Evolutionary conservation across 495 filamentous ascomycete species (phyloP), one percentile per base, ranked within the genome.

Genomic region (Letharia columbiana): DNA sequence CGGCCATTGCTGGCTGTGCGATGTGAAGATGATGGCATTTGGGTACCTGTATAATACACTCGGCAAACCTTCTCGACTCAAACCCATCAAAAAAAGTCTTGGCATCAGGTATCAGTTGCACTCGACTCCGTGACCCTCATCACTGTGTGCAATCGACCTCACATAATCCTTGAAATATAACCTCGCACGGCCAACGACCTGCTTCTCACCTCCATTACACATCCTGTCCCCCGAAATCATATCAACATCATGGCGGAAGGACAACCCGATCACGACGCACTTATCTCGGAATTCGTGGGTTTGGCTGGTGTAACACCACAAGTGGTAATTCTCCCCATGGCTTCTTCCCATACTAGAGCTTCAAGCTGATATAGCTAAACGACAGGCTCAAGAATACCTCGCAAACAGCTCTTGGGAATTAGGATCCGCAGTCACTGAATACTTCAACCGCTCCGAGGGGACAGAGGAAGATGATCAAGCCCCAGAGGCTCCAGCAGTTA

Each of bases 331-430:
- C 47, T 23, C 33, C 33, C 58, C 44, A 42, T 23, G 18, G 17
- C 68, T 70, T 17, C 56, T 66, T 68, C 23, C 41, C 47, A 42
- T 61, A 31, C 39, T 28, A 23, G 31, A 12, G 15, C 44, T 41
- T 54, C 4, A 42, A 31, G 13, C 58, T 74, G 17, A 69, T 37
- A 69, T 35, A 7, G 35, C 57, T 66, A 33, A 66, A 52, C 18
- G 8, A 35, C 69, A 92, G 91, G 91, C 91, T 47, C 80, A 82
- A 68, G 78, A 87, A 70, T 90, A 89, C 67, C 85, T 95, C 17
- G 76, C 72, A 18, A 79, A 81, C n/a, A 86, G 81, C 71, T 73
- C 83, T 65, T 92, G 91, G 87, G 83, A 93, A 68, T 73, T 93
- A 37, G 79, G 83, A 62, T 76, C 81, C 9, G 91, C 91, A 47